A percentile compares a stretch with the other conserved stretches of the same genome.
These are phyloP conservation scores for Ophiocordyceps camponoti-saundersi DNA, from an alignment of 2,329 filamentous ascomycete genomes.

Conservation along the genomic window DNA sequence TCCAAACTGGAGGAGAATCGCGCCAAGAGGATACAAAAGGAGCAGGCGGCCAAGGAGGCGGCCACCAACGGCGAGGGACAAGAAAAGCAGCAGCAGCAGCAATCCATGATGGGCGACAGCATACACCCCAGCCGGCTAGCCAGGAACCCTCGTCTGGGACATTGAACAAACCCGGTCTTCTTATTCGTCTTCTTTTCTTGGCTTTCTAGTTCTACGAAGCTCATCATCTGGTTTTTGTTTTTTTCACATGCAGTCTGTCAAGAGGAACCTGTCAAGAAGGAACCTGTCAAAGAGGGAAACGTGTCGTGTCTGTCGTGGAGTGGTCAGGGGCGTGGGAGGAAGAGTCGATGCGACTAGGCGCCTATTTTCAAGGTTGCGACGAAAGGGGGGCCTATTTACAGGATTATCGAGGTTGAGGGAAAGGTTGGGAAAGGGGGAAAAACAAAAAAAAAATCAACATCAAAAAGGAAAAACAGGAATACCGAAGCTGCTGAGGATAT, in stretches of 20 bases:
- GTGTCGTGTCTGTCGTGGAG: no score
- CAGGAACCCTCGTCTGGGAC: slow-evolving; percentile 4
- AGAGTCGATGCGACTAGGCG: not conserved
- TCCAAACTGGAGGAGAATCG: slow-evolving; percentile 58
- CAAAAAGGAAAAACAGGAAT: not conserved
- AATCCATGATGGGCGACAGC: slow-evolving; percentile 8
- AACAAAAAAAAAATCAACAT: no score
- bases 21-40: slow-evolving; percentile 23
- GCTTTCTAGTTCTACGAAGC: no score
- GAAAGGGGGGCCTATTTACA: slow-evolving; percentile 3
- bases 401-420: slow-evolving; percentile 2
- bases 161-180: not conserved
- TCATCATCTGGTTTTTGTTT: no score
- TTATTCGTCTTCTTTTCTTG: not conserved
- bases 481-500: slow-evolving; percentile 3
- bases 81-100: slow-evolving; percentile 3
- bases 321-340: no score
- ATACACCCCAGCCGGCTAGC: slow-evolving; percentile 36
- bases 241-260: no score
- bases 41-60: slow-evolving; percentile 8
- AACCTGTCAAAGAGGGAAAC: no score
- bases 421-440: no score
- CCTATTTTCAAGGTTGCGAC: no score
- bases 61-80: slow-evolving; percentile 10
- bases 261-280: no score